Evolutionary conservation across 1,284 basidiomycete species (phyloP), one percentile per base, ranked within the genome.

Genomic region (Singerocomus inundabilis): DNA sequence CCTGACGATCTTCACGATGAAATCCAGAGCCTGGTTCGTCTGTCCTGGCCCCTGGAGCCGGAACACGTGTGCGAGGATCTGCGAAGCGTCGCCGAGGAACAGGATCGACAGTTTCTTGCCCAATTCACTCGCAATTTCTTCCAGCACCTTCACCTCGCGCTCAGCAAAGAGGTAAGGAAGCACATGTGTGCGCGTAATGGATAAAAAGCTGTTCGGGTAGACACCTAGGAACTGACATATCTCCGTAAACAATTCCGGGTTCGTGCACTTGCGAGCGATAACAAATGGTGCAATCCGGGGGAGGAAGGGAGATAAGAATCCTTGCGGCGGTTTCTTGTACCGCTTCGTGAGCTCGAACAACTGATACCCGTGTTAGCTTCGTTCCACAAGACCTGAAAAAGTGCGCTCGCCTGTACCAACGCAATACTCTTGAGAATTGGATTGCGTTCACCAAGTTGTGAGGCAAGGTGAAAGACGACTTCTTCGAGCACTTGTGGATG

Each of bases 1-100:
- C 15, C 50, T 46, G 6, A 68, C 47, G 3, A 65, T 54, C 30
- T 76, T 70, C 26, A 84, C 64, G 30, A 93, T 76, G 57, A 91
- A 91, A 1, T 72, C 66, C 24, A 94, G 66, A 0, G 79, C 80
- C 49, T 75, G 74, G 24, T 79, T 76, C 2, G 81, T 83, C 52
- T 79, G 73, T 0, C 70, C 71, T 5, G 77, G 68, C 5, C 73
- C 75, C 18, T 79, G 73, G 11, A 86, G 70, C 48, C 88, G 77
- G 62, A 91, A 89, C 1, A 88, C 74, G 54, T 85, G 75, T 1
- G 90, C 82, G 7, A 96, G 75, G 34, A 93, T 82, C n/a, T 77
- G 67, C 29, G 82, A 75, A 0, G 79, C 76, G 50, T 84, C 72
- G 25, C 84, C 76, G 28, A 91, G 56, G 46, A 93, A 77, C 30